Conservation (phyloP, 768 basidiomycete species). For the Lactarius indigo region DNA sequence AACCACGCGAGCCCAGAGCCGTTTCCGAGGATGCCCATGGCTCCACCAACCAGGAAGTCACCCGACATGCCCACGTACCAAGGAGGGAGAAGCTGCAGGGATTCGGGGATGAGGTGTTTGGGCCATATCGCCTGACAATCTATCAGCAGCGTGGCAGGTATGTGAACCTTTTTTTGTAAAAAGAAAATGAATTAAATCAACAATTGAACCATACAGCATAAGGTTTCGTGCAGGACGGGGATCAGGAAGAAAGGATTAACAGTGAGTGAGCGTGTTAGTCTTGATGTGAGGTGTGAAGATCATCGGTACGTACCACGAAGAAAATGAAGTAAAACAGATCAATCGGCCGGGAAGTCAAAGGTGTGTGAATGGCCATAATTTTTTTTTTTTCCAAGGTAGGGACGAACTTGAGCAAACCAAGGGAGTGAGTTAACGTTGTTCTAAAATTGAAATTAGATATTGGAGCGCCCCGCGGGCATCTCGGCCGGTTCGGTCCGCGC, state of each 20-base stretch:
- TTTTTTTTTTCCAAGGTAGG: not conserved
- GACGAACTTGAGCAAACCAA: not conserved
- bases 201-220: not conserved
- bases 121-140: conserved; percentile 72
- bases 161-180: conserved; percentile 46
- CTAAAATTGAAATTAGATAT: not conserved
- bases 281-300: not conserved
- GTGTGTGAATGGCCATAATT: conserved; percentile 21
- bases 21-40: conserved; percentile 41
- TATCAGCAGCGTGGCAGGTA: conserved; percentile 63
- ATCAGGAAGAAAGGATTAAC: not conserved
- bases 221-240: not conserved
- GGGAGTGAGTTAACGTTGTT: not conserved
- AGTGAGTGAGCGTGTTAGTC: not conserved
- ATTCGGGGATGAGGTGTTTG: conserved; percentile 43
- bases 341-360: conserved; percentile 54
- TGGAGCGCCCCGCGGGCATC: not conserved
- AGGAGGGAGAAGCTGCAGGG: conserved; percentile 42
- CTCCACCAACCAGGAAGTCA: conserved; percentile 63
- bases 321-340: conserved; percentile 70
- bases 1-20: conserved; percentile 50
- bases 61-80: conserved; percentile 56
- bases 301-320: conserved; percentile 49
- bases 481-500: not conserved
- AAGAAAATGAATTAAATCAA: not conserved